Percentiles rank a stretch among this genome's conserved stretches.
These are phyloP conservation scores for Hymenoscyphus scutula DNA, from an alignment of 2,329 filamentous ascomycete species.

Conservation along the genomic window DNA sequence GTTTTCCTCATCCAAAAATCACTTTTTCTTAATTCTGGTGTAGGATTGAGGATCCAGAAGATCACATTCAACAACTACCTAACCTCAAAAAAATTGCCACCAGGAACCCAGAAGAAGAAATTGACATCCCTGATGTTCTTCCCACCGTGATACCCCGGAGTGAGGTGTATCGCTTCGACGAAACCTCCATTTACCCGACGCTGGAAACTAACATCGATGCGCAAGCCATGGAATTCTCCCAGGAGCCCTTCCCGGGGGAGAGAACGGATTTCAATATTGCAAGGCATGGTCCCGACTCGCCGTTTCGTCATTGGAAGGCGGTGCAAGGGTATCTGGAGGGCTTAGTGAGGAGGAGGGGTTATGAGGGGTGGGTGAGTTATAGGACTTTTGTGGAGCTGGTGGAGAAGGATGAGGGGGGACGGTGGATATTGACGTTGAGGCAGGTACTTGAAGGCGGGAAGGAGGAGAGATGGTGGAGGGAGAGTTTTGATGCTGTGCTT, in stretches of 20 bases:
- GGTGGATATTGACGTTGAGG: conserved; percentile 54
- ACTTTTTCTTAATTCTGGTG: no score
- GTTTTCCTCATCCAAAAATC: conserved; percentile 25
- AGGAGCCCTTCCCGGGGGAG: conserved; percentile 51
- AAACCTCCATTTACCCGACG: conserved; percentile 60
- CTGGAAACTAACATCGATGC: conserved; percentile 65
- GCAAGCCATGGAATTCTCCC: conserved; percentile 58
- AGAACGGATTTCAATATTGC: conserved; percentile 41
- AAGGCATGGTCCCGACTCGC: conserved; percentile 55
- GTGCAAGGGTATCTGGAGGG: conserved; percentile 54
- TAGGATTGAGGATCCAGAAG: conserved; percentile 44
- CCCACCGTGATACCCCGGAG: conserved; percentile 46
- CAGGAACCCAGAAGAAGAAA: conserved; percentile 49
- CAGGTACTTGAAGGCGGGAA: conserved; percentile 38
- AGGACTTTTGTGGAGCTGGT: conserved; percentile 61
- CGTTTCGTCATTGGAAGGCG: conserved; percentile 60
- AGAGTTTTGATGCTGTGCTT: conserved; percentile 64
- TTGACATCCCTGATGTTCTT: conserved; percentile 46
- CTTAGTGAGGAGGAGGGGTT: conserved; percentile 51
- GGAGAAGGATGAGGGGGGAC: conserved; percentile 42
- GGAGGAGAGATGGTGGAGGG: conserved; percentile 60
- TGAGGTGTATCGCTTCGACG: conserved; percentile 49
- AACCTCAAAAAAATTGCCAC: conserved; percentile 47
- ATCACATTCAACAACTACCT: conserved; percentile 40
- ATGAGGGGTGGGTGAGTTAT: conserved; percentile 52